Evolutionary conservation across 1,139 yeast species (phyloP), one percentile per base, ranked within the genome.

Genomic region (Debaryomyces singareniensis): DNA sequence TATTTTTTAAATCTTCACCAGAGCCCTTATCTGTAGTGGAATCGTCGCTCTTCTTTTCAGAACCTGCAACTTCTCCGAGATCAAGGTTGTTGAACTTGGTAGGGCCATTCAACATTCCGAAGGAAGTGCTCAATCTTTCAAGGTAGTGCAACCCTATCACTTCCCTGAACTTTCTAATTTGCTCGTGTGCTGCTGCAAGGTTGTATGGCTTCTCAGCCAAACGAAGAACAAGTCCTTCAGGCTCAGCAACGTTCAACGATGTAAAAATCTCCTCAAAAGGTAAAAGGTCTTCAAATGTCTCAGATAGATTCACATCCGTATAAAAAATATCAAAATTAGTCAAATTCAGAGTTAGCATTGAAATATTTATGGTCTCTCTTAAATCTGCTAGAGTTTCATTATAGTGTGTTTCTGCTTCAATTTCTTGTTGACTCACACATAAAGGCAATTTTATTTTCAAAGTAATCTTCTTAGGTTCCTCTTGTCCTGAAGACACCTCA

Each of bases 311-410:
- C 25, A 50, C 35, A 12, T 63, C 70, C n/a, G 61, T 51, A 33
- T 53, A 49, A 30, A 44, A 49, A 18, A 84, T 58, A 5, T 68
- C 58, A 48, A 75, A 85, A 44, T 75, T 71, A 23, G 93, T 79
- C 45, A 71, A 67, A 35, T 75, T 78, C 43, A 70, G 68, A 26
- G 79, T 69, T 18, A 65, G 62, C 10, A 80, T 75, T 21, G 75
- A 53, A 16, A 75, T 60, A 18, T 69, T 59, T 33, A 85, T 57
- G 15, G 80, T 68, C 47, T 75, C 77, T 41, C 62, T 69, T 34
- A 84, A 64, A 37, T 80, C 86, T 30, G 68, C 60, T 35, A 82
- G 47, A 16, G 76, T 55, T 41, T 78, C 85, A 20, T 56, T 40
- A 31, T 40, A 33, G 13, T 51, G 38, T 9, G 53, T 49, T 15